Base-by-base conservation (phyloP, 1,139 yeast genomes). In the Geotrichum aggregatum region DNA sequence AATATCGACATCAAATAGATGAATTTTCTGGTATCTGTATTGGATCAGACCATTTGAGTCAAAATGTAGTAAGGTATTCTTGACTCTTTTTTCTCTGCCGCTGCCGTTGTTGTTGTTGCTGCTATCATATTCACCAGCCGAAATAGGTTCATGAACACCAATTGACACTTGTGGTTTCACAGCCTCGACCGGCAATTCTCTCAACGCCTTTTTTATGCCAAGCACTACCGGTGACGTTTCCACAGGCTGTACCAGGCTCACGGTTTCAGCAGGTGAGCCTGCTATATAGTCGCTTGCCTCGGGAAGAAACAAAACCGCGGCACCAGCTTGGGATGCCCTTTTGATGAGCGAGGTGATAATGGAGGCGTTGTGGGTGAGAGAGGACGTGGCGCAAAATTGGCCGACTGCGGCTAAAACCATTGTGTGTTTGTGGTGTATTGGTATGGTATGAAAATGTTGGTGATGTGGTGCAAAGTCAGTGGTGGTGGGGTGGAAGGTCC, bases 261-360 rank as follows among this genome's bases (percentile, higher is more conserved):
- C 72, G 1, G 95, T 83, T 59, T 87, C 91, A 1, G 67, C 66
- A 1, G 94, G 82, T 58, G 82, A 78, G 44, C 79, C 73, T 3
- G 95, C 84, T 42, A 92, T 76, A 66, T 88, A 92, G 64, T 92
- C 98, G 0, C 92, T 77, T 0, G 98, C 98, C 66, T 92, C 98
- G 1, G 98, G 98, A 92, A 76, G 64, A 91, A 89, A 8, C 91
- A 73, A 2, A 87, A 80, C 56, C 76, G 72, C 10, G n/a, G 84
- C 88, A 3, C 82, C 76, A 10, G 74, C 65, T 7, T 69, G 68
- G 0, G 85, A 76, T 0, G 97, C 95, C 52, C 74, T 70, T n/a
- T n/a, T n/a, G n/a, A n/a, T 71, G 67, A 28, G 89, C 80, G 36
- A 89, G 71, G 45, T 73, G 73, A 83, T 92, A 0, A 75, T 70